Evolutionary conservation across 129 eudicot species (phyloP), one percentile per base, ranked within the genome.

Genomic region (Apium graveolens): DNA sequence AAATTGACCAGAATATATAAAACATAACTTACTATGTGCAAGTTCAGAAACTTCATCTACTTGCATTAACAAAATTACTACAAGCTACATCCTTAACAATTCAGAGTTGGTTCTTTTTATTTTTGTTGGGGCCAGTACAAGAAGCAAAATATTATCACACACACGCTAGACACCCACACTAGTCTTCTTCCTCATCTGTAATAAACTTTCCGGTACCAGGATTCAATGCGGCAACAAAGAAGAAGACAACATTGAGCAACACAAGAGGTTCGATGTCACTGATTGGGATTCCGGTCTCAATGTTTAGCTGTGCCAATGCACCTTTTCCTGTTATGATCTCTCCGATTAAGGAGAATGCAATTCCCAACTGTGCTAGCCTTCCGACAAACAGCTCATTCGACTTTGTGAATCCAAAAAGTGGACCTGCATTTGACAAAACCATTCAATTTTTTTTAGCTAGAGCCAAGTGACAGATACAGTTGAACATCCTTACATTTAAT

Each of bases 311-410:
- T 29, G 77, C 77, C 60, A 73, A 45, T 42, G 77, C 77, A 26
- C 77, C 77, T 32, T 73, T 73, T 20, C 77, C 99, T 4, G 99
- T 92, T 77, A 96, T 86, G 49, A 96, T 90, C 78, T 96, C 99
- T 78, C 99, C 99, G 0, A 96, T 96, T 70, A 96, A 84, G 7
- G 99, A 96, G 90, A 96, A 96, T n/a, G 95, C 99, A 32, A 96
- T 90, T 55, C 99, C 99, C 72, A 96, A 73, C 72, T 96, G 99
- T 11, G 99, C 99, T 84, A 96, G 83, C 82, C 99, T 87, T 78
- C 99, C 99, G 2, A 96, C 99, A 70, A 96, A 96, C 3, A 96
- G 89, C 90, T 96, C 99, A 34, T 96, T 96, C 42, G 99, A 68
- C 82, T 96, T 96, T 79, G 99, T 96, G 90, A 96, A 96, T 81